Evolutionary conservation across 331 rosid species (phyloP).

Genomic region (Saraca asoca): DNA sequence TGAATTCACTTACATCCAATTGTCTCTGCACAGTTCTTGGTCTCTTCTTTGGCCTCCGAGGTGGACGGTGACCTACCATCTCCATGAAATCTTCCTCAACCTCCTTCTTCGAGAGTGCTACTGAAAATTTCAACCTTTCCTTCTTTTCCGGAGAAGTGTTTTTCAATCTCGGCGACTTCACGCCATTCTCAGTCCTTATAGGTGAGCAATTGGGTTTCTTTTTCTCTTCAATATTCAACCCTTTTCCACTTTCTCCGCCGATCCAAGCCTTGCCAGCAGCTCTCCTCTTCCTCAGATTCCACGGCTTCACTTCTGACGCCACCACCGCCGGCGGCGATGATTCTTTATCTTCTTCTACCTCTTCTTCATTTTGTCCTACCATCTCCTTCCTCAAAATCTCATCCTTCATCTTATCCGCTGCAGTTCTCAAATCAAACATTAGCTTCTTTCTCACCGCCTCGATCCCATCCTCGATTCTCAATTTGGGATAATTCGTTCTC

Average conservation of each 20-base stretch:
- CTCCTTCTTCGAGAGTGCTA: slow-evolving; percentile 66
- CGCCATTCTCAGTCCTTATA: slow-evolving; percentile 48
- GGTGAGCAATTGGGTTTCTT: slow-evolving; percentile 44
- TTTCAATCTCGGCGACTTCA: slow-evolving; percentile 47
- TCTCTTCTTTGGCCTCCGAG: slow-evolving; percentile 76
- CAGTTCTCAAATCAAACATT: slow-evolving; percentile 65
- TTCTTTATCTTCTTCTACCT: slow-evolving; percentile 25
- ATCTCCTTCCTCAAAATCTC: slow-evolving; percentile 58
- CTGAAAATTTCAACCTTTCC: slow-evolving; percentile 54
- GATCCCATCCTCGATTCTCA: slow-evolving; percentile 66
- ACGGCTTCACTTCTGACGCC: slow-evolving; percentile 49
- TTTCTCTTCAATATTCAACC: slow-evolving; percentile 61
- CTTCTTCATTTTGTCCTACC: slow-evolving; percentile 28
- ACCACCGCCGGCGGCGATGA: slow-evolving; percentile 20
- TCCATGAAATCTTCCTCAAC: slow-evolving; percentile 76
- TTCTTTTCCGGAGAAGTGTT: slow-evolving; percentile 38
- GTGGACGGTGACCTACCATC: slow-evolving; percentile 67
- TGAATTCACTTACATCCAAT: slow-evolving; percentile 56
- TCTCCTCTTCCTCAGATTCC: slow-evolving; percentile 82
- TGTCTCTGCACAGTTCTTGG: slow-evolving; percentile 59
- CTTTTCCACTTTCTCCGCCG: slow-evolving; percentile 43
- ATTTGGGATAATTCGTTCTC: slow-evolving; percentile 23
- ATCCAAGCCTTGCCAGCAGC: slow-evolving; percentile 65
- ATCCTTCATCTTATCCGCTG: slow-evolving; percentile 63
- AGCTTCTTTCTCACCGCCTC: slow-evolving; percentile 74